Percentiles rank a stretch among this genome's conserved stretches.
Evolutionary conservation across 495 filamentous ascomycete species (phyloP).

Genomic region (Melanomma pulvis-pyrius): DNA sequence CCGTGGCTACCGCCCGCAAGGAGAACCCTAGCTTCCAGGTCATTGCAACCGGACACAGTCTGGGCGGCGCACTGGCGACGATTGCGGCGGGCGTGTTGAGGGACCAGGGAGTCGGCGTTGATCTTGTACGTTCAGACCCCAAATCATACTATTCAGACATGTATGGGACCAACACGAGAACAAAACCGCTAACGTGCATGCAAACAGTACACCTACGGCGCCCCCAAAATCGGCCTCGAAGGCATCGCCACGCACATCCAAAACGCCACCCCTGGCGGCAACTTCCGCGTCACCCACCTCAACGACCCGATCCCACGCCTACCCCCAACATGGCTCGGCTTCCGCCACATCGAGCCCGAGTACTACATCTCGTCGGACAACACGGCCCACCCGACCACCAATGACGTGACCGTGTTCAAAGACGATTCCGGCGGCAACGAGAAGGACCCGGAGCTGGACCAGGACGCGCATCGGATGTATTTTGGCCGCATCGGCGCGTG

Average conservation of each 20-base stretch:
- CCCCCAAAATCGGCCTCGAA: slow-evolving; percentile 66
- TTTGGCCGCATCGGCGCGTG: slow-evolving; percentile 43
- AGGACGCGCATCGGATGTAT: slow-evolving; percentile 52
- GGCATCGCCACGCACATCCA: slow-evolving; percentile 61
- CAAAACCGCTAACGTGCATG: neutral
- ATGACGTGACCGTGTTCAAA: slow-evolving; percentile 48
- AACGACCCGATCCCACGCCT: slow-evolving; percentile 69
- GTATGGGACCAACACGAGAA: neutral
- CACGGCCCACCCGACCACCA: slow-evolving; percentile 46
- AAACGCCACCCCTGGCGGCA: slow-evolving; percentile 49
- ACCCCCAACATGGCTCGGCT: slow-evolving; percentile 60
- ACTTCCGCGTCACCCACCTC: slow-evolving; percentile 68
- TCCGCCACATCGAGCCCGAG: slow-evolving; percentile 67
- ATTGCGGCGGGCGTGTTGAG: slow-evolving; percentile 63
- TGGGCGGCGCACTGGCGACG: slow-evolving; percentile 67
- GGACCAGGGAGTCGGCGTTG: slow-evolving; percentile 50
- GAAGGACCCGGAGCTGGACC: slow-evolving; percentile 44
- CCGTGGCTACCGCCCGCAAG: slow-evolving; percentile 45
- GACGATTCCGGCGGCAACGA: slow-evolving; percentile 49
- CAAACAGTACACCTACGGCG: slow-evolving; percentile 63
- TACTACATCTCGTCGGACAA: slow-evolving; percentile 61
- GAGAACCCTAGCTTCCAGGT: slow-evolving; percentile 57
- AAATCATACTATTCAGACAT: neutral
- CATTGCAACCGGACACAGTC: slow-evolving; percentile 67
- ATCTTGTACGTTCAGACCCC: slow-evolving; percentile 42